phyloP scores from a whole-genome alignment of 805 yeast genomes.

The Phaffomyces opuntiae region DNA sequence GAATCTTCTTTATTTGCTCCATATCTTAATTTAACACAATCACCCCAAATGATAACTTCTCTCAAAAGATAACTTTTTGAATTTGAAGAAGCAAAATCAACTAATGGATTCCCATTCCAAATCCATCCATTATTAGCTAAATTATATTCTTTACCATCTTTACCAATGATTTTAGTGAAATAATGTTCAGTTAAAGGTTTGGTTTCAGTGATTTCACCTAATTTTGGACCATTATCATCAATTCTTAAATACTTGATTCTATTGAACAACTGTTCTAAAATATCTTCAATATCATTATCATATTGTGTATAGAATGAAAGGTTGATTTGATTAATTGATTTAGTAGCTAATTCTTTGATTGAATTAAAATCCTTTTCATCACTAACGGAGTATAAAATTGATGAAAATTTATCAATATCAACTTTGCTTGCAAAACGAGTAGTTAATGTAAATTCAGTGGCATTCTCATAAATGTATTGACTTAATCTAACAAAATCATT shows the following conservation, averaged over 20 bases:
- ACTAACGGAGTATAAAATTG: constrained; percentile 37
- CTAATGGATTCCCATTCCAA: constrained; percentile 93
- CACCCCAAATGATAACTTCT: constrained; percentile 97
- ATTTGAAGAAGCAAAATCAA: constrained; percentile 80
- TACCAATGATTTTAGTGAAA: constrained; percentile 61
- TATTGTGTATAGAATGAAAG: constrained; percentile 62
- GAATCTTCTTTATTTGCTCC: constrained; percentile 76
- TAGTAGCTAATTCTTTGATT: constrained; percentile 34
- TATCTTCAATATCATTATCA: constrained; percentile 64
- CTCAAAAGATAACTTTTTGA: constrained; percentile 81
- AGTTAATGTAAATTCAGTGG: constrained; percentile 35
- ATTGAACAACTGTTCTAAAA: constrained; percentile 63
- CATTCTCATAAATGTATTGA: constrained; percentile 35
- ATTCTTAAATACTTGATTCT: constrained; percentile 72
- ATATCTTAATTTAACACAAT: constrained; percentile 88
- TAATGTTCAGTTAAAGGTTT: constrained; percentile 78
- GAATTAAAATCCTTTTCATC: constrained; percentile 17
- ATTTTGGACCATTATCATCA: constrained; percentile 74
- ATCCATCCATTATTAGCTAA: constrained; percentile 98
- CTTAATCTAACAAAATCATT: constrained; percentile 39
- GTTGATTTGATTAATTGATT: constrained; percentile 72
- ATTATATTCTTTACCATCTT: constrained; percentile 53
- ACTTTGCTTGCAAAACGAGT: constrained; percentile 47
- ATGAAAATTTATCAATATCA: constrained; percentile 43
- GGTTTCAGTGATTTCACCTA: constrained; percentile 54